These are phyloP conservation scores for Scheffersomyces titani DNA, from an alignment of 1,139 yeast genomes.

Conservation along the genomic window DNA sequence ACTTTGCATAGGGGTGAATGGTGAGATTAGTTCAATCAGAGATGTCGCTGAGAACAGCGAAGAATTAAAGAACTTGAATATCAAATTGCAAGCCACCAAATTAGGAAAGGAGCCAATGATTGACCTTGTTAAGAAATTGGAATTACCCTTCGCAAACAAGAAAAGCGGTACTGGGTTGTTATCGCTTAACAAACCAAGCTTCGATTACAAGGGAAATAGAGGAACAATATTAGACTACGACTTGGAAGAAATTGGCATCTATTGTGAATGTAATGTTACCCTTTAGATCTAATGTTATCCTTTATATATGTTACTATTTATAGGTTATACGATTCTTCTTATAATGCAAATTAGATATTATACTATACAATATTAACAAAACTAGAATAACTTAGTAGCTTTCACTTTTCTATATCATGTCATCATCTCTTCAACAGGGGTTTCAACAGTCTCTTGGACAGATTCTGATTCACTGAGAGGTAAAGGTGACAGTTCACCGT, in stretches of 20 bases:
- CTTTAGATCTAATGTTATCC: conserved; percentile 17
- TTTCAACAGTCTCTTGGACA: not conserved
- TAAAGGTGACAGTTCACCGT: not conserved
- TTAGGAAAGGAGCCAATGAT: conserved; percentile 7
- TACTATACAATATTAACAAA: not conserved
- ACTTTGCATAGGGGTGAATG: conserved; percentile 49
- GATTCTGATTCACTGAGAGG: not conserved
- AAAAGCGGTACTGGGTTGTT: conserved; percentile 45
- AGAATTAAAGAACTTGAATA: conserved; percentile 14
- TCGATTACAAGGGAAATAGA: conserved; percentile 30
- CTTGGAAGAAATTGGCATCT: conserved; percentile 28
- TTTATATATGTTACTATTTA: too few species aligned
- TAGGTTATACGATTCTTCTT: conserved; percentile 1
- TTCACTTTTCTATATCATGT: not conserved
- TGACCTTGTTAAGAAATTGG: conserved; percentile 22
- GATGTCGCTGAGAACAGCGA: conserved; percentile 12
- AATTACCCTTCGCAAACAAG: conserved; percentile 38
- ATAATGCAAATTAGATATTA: not conserved
- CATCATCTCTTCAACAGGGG: not conserved
- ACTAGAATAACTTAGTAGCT: not conserved
- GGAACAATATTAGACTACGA: conserved; percentile 37
- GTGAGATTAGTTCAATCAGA: conserved; percentile 42
- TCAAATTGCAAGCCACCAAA: conserved; percentile 6
- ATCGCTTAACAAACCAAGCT: conserved; percentile 38
- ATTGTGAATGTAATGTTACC: conserved; percentile 11